Conservation (phyloP, 495 filamentous ascomycete genomes). For the Xylaria sp. region DNA sequence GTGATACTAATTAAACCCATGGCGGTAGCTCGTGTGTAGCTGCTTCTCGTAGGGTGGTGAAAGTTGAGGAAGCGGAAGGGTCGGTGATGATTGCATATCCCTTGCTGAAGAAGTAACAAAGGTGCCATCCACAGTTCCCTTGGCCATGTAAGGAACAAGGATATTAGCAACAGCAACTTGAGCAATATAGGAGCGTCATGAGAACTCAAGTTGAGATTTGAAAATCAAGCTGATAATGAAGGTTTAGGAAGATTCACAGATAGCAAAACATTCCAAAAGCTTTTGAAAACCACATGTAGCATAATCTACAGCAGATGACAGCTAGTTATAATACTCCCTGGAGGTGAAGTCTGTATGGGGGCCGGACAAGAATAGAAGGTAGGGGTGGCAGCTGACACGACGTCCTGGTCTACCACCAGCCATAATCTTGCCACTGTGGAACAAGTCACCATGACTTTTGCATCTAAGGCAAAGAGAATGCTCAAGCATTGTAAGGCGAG, state of each 20-base stretch:
- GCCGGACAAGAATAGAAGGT: constrained; percentile 8
- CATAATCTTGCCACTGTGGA: not conserved
- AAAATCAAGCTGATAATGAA: not conserved
- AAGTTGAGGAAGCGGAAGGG: not conserved
- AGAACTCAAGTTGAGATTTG: not conserved
- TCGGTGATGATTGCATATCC: not conserved
- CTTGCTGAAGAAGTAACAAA: not conserved
- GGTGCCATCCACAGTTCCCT: not conserved
- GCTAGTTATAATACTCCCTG: not conserved
- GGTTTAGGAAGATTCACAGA: not conserved
- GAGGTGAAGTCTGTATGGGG: not conserved
- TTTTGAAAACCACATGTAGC: not conserved
- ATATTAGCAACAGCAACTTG: not conserved
- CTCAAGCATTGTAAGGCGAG: not conserved
- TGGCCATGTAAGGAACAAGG: not conserved
- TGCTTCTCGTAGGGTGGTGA: not conserved
- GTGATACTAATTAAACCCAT: not conserved
- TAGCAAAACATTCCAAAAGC: not conserved
- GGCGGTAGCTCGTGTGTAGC: not conserved
- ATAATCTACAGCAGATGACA: not conserved
- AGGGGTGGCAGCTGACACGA: not conserved
- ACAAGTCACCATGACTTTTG: not conserved
- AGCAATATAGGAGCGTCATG: not conserved
- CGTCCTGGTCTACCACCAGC: not conserved
- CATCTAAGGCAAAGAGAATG: too few relatives aligned